Percentiles rank a stretch among this genome's conserved stretches.
Conservation (phyloP, 148 eudicot species). For the Cornus controversa region DNA sequence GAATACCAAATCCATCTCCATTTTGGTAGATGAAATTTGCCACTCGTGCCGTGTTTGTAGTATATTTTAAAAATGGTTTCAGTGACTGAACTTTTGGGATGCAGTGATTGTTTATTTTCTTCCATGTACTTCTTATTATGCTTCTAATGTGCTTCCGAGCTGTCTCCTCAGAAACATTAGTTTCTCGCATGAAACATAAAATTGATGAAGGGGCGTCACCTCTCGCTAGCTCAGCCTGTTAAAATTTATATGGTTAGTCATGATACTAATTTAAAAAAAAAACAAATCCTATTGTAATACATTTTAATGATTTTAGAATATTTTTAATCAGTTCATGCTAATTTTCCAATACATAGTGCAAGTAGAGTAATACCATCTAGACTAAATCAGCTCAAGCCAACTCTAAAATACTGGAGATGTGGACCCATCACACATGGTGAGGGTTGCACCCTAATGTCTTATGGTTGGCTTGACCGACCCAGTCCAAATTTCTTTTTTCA, state of each 20-base stretch:
- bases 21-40: slow-evolving; percentile 45
- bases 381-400: no score
- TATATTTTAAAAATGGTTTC: slow-evolving; percentile 18
- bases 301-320: no score
- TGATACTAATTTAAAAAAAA: no score
- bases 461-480: no score
- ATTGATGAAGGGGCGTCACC: slow-evolving; percentile 54
- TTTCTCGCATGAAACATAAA: slow-evolving; percentile 47
- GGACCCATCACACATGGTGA: no score
- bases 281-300: no score
- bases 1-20: slow-evolving; percentile 52
- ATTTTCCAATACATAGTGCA: no score
- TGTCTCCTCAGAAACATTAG: slow-evolving; percentile 35
- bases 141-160: slow-evolving; percentile 34
- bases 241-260: background rate
- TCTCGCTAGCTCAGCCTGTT: slow-evolving; percentile 48
- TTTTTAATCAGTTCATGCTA: no score
- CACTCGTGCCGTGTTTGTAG: slow-evolving; percentile 43
- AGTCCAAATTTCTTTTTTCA: no score
- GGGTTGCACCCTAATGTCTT: background rate
- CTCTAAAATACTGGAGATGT: no score
- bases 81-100: slow-evolving; percentile 13
- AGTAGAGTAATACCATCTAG: no score
- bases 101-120: slow-evolving; percentile 40
- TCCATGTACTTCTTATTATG: slow-evolving; percentile 37